Conservation (phyloP, 2,329 filamentous ascomycete genomes). For the Lasiodiplodia sp. region DNA sequence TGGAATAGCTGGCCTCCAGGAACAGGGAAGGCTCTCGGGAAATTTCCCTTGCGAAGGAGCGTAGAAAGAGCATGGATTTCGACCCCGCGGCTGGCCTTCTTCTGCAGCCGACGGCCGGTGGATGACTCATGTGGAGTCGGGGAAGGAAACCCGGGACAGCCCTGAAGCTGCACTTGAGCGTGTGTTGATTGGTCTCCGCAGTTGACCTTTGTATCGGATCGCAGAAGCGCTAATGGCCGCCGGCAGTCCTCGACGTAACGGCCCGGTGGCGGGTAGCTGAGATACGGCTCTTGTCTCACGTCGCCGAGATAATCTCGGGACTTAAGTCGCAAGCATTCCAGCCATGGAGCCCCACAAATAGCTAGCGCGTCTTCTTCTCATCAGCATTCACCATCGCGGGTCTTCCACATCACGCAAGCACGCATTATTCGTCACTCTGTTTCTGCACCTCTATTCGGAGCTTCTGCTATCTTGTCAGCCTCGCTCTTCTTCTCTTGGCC, state of each 20-base stretch:
- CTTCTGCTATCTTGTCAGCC: not conserved
- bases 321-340: not conserved
- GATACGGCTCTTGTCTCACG: slow-evolving; percentile 10
- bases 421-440: not conserved
- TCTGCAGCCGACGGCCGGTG: slow-evolving; percentile 6
- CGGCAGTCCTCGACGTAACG: not conserved
- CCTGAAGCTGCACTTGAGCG: not conserved
- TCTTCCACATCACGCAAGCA: not conserved
- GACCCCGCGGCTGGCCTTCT: slow-evolving; percentile 6
- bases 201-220: slow-evolving; percentile 2
- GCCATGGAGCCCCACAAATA: not conserved
- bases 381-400: not conserved
- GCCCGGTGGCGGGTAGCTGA: not conserved
- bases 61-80: not conserved
- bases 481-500: not conserved
- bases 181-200: slow-evolving; percentile 13
- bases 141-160: slow-evolving; percentile 3
- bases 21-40: not conserved
- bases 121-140: slow-evolving; percentile 17
- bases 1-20: not conserved
- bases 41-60: not conserved
- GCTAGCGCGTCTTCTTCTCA: not conserved
- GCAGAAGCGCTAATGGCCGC: slow-evolving; percentile 2
- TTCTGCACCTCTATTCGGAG: not conserved
- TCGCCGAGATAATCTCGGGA: slow-evolving; percentile 7